phyloP scores from a whole-genome alignment of 2,329 filamentous ascomycete species.

The Colletotrichum tabaci region DNA sequence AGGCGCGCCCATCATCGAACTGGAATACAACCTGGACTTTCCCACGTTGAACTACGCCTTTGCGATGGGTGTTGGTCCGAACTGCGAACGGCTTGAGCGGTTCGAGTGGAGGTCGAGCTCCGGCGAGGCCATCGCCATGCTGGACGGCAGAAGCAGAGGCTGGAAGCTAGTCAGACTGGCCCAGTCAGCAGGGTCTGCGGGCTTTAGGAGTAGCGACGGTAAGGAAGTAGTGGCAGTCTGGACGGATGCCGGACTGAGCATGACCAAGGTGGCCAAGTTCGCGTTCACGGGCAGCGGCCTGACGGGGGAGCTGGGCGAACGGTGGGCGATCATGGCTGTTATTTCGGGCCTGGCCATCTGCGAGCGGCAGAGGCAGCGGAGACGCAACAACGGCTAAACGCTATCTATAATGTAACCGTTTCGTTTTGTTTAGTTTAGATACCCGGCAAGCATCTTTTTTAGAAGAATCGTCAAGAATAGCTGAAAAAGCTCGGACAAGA shows the following conservation, averaged over 20 bases:
- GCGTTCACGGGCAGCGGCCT: constrained; percentile 57
- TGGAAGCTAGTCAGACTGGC: constrained; percentile 60
- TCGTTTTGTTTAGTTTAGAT: constrained; percentile 32
- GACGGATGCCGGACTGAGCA: constrained; percentile 50
- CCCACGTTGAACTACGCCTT: constrained; percentile 50
- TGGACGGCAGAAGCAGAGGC: constrained; percentile 52
- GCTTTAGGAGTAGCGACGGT: constrained; percentile 49
- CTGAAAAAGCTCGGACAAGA: background rate
- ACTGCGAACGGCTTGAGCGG: constrained; percentile 47
- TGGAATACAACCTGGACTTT: constrained; percentile 31
- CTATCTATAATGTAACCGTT: background rate
- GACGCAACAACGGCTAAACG: constrained; percentile 17
- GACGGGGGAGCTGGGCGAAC: constrained; percentile 56
- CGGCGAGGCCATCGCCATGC: constrained; percentile 52
- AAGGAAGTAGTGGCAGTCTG: constrained; percentile 61
- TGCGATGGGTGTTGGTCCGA: constrained; percentile 49
- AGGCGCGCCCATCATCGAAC: constrained; percentile 25
- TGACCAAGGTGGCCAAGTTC: constrained; percentile 56
- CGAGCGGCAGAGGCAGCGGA: constrained; percentile 35
- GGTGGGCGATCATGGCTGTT: constrained; percentile 61
- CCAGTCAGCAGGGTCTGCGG: constrained; percentile 8
- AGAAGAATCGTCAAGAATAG: background rate
- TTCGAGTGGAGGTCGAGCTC: constrained; percentile 61
- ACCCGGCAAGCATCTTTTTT: background rate
- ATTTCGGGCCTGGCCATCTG: constrained; percentile 47